Base-by-base conservation (phyloP, 257 asterid species). In the Gardenia jasminoides region DNA sequence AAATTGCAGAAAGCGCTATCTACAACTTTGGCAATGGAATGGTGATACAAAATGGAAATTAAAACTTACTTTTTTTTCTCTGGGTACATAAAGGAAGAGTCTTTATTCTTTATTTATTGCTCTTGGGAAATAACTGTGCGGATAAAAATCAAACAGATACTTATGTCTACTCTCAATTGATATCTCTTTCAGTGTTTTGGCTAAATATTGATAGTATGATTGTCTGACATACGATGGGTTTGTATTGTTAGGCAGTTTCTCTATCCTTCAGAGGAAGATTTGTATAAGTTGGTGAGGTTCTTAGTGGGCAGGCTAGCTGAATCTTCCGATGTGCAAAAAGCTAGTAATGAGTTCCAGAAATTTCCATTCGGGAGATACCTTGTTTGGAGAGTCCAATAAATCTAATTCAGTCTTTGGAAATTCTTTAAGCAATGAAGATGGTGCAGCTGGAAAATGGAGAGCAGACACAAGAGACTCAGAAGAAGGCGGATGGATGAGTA, bases 221-320 rank as follows among this genome's bases (percentile, higher is more conserved):
- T 54, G 15, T 80, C 7, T 75, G 33, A 36, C 64, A 24, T 17
- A 61, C 64, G 80, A 67, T 70, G 56, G 72, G 70, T 81, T 52
- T 81, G 41, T 80, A 83, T 85, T 87, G 85, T 87, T 85, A 89
- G 94, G 92, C 89, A 91, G 94, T 87, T 91, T 82, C 93, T 90
- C 67, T 91, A 90, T 83, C 97, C 94, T 70, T 87, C 97, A 0
- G 91, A 85, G 67, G 97, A 91, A 79, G 93, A 92, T 83, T 81
- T 88, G 88, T 83, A 87, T 76, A 86, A 85, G 78, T 80, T 92
- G 78, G 91, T 87, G 78, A 80, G 97, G 58, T 90, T 92, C 82
- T 80, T 92, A 85, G 91, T 83, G 30, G 85, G 88, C 59, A 89
- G 85, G 82, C 82, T 90, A 30, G 83, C 92, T 43, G 91, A 85